Conservation (phyloP, 2,329 filamentous ascomycete genomes). For the Ophiocordyceps polyrhachis-furcata region DNA sequence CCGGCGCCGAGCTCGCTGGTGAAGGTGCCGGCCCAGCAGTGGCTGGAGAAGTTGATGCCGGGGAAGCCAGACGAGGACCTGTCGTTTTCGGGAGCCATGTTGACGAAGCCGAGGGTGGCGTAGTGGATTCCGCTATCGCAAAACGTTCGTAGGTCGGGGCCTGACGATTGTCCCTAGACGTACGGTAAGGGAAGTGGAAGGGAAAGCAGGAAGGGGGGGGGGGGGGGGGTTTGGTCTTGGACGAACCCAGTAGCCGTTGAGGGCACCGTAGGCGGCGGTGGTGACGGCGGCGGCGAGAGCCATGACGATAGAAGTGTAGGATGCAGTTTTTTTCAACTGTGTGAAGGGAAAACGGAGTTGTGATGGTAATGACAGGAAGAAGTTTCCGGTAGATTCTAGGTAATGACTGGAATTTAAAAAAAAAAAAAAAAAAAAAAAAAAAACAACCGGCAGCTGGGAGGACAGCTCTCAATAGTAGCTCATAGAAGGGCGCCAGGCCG, state of each 20-base stretch:
- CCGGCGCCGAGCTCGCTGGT: constrained; percentile 6
- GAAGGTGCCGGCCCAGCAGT: constrained; percentile 15
- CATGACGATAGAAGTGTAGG: no score
- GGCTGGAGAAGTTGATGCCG: constrained; percentile 20
- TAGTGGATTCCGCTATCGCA: constrained; percentile 19
- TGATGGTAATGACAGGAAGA: not conserved
- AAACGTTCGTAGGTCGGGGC: constrained; percentile 14
- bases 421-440: no score
- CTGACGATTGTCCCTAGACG: constrained; percentile 18
- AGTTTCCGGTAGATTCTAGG: no score
- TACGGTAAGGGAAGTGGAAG: not conserved
- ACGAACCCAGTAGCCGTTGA: constrained; percentile 23
- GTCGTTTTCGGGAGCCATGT: constrained; percentile 17
- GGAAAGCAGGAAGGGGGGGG: not conserved
- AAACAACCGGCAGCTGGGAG: no score
- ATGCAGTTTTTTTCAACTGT: no score
- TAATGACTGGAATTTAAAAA: no score
- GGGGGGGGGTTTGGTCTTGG: not conserved
- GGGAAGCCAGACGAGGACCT: constrained; percentile 12
- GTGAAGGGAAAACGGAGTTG: not conserved
- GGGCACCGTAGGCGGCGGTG: constrained; percentile 10
- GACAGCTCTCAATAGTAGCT: no score
- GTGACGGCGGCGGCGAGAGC: constrained; percentile 6
- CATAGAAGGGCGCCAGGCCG: not conserved
- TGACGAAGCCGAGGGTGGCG: constrained; percentile 20